Evolutionary conservation across 2,329 filamentous ascomycete species (phyloP), one percentile per base, ranked within the genome.

Genomic region (Dichotomopilus funicola): DNA sequence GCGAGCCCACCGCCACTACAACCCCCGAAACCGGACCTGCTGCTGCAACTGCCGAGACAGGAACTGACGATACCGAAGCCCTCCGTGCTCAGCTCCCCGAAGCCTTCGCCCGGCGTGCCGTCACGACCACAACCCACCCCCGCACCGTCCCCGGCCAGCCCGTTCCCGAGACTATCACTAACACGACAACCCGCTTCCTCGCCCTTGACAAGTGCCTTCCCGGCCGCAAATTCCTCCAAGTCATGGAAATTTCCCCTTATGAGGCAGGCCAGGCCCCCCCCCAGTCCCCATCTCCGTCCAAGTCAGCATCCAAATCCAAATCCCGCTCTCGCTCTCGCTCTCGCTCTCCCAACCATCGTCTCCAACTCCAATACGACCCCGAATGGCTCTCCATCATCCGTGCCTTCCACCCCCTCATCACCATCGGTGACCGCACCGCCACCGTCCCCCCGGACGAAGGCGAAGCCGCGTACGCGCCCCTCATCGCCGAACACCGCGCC

Each of bases 311-410:
- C 19, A 27, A 27, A 27, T 27, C 19, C 19, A 27, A 27, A 27
- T 27, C 19, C 19, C 19, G 19, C 19, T 27, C 19, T 27, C 19
- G 19, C 19, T 27, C 19, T 27, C 19, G 19, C 19, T 27, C 19
- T 27, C 19, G 19, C 19, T 27, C 19, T 27, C 19, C 19, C 19
- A 2, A 2, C 2, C 19, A 27, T 27, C 19, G 19, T 7, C 73
- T 49, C 62, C 75, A 73, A 9, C 77, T 96, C 0, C 75, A 84
- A 48, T 97, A 99, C 68, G 94, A 99, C 69, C 83, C 86, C 9
- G 94, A 99, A 73, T 99, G 92, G 92, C 83, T 99, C 6, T 88
- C 94, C 43, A 96, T 99, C 61, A 91, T 86, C 10, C 87, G 92
- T 43, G 86, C 85, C 6, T 95, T 97, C 66, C 82, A 88, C 42